Base-by-base conservation (phyloP, 768 basidiomycete species). In the Tylopilus felleus region DNA sequence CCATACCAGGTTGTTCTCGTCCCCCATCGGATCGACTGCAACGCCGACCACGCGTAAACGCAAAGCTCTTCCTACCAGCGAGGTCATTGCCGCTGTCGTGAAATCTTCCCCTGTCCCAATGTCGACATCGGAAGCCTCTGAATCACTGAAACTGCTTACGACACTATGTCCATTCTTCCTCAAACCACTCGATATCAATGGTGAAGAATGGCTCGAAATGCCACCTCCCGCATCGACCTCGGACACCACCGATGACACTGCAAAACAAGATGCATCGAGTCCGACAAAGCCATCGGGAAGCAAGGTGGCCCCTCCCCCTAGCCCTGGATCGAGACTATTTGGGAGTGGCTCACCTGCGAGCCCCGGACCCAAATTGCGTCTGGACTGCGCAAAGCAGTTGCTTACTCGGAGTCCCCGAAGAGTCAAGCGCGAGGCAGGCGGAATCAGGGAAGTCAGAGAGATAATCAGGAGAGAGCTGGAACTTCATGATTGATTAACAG, bases 71-170 rank as follows among this genome's bases (percentile, higher is more conserved):
- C 89, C 86, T 16, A 69, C 75, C 16, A 76, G 76, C 29, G 89
- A 92, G 64, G 86, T 91, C 29, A 75, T 76, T 5, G 71, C 80
- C 22, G 85, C 89, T 12, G 73, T 93, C 55, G 71, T 91, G 51
- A 91, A 92, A 71, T 91, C 89, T 0, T 90, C 89, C 0, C 84
- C 86, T 1, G 84, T 92, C 7, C 89, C 90, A 8, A 82, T 90
- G 57, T 92, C 90, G 19, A 71, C 76, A 25, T 84, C 85, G 10
- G 90, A 93, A 69, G 89, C 90, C 2, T 80, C 77, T 43, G 88
- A 92, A 64, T 90, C 88, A 2, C 67, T 93, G 43, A 71, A 72
- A 23, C 75, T 93, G 68, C 76, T 93, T 47, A 74, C 78, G 17
- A 76, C 77, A 39, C 72, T 91, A 13, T 92, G 90, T 63, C 89